Conservation (phyloP, 164 flowering plant genomes). For the Nymphaea thermarum region DNA sequence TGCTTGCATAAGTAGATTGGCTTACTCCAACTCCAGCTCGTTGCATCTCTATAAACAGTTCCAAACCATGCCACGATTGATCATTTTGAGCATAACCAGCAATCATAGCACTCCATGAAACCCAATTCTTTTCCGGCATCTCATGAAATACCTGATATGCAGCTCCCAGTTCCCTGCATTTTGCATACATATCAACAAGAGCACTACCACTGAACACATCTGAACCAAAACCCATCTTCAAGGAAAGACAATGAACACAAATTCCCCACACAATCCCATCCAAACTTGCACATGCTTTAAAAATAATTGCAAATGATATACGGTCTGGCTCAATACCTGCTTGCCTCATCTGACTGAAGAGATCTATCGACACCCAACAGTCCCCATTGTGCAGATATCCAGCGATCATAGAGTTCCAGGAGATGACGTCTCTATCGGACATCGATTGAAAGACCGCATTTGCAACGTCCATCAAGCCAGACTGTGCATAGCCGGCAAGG, state of each 20-base stretch:
- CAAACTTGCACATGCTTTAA: conserved; percentile 40
- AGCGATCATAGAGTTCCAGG: conserved; percentile 73
- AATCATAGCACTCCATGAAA: conserved; percentile 76
- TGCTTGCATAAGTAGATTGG: conserved; percentile 73
- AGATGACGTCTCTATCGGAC: conserved; percentile 56
- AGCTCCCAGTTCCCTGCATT: conserved; percentile 39
- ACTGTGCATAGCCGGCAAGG: conserved; percentile 36
- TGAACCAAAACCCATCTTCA: conserved; percentile 36
- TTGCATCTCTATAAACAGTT: conserved; percentile 55
- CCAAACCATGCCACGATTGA: conserved; percentile 23
- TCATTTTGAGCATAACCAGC: conserved; percentile 62
- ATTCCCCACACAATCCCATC: conserved; percentile 32
- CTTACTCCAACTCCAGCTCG: conserved; percentile 37
- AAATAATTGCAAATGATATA: conserved; percentile 42
- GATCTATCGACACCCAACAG: conserved; percentile 15
- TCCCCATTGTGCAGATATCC: conserved; percentile 47
- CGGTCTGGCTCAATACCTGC: conserved; percentile 24
- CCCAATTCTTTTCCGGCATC: conserved; percentile 55
- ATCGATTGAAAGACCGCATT: conserved; percentile 34
- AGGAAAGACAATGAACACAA: conserved; percentile 47
- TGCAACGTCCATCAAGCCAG: conserved; percentile 34
- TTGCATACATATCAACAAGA: conserved; percentile 69
- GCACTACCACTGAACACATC: conserved; percentile 70
- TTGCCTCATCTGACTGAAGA: conserved; percentile 36
- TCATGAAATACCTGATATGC: conserved; percentile 29